A percentile compares a stretch with the other conserved stretches of the same genome.
phyloP scores from a whole-genome alignment of 495 filamentous ascomycete genomes.

The Tuber umbilicatum region DNA sequence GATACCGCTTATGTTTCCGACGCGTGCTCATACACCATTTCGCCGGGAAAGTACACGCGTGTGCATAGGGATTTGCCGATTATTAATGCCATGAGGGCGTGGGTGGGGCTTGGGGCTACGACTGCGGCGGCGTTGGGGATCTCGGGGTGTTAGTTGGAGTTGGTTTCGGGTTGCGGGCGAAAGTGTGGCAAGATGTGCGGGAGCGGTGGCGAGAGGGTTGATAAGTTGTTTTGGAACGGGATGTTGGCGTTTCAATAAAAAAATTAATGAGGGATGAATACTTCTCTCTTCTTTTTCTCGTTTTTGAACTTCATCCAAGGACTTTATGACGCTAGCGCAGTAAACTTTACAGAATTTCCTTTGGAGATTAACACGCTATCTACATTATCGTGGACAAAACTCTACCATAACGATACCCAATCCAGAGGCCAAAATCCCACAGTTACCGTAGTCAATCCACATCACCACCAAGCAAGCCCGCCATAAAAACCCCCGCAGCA shows the following conservation, averaged over 20 bases:
- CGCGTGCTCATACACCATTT: constrained; percentile 38
- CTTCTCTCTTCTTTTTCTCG: too few species aligned
- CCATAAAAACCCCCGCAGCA: neutral
- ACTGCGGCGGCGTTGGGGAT: constrained; percentile 38
- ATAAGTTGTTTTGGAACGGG: neutral
- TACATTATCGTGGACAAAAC: too few species aligned
- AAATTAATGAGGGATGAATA: neutral
- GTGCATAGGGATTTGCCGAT: constrained; percentile 40
- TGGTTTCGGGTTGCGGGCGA: neutral
- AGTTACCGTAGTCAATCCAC: neutral
- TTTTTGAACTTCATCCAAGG: neutral
- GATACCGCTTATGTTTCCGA: constrained; percentile 35
- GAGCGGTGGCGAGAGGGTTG: neutral
- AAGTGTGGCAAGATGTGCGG: neutral
- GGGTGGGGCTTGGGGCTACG: constrained; percentile 36
- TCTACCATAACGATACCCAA: neutral
- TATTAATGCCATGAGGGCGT: constrained; percentile 42
- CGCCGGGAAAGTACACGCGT: constrained; percentile 37
- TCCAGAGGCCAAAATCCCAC: neutral
- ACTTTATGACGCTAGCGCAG: neutral
- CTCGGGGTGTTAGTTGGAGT: constrained; percentile 22
- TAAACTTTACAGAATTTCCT: neutral
- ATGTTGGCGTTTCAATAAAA: neutral
- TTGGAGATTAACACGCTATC: neutral
- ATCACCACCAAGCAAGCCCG: neutral